These are phyloP conservation scores for Cyclotella cryptica DNA, from an alignment of 108 stramenopile genomes.

Conservation along the genomic window DNA sequence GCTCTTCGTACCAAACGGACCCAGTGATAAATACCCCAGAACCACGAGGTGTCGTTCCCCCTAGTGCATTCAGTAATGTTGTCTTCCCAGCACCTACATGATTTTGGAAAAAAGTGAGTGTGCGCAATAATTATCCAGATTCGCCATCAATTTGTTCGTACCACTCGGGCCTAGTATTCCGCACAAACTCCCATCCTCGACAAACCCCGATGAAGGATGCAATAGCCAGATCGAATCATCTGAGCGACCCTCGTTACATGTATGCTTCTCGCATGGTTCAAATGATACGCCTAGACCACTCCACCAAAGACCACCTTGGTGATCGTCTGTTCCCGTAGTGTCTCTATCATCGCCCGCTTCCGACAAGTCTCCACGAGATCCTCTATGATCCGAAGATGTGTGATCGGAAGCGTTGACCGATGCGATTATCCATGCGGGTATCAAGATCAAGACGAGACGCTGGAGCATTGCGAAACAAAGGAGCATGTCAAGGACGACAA, in stretches of 20 bases:
- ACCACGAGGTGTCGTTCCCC: constrained; percentile 36
- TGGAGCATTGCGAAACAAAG: not conserved
- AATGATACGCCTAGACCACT: constrained; percentile 46
- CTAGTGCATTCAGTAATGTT: constrained; percentile 58
- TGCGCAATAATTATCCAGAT: not conserved
- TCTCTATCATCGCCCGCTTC: not conserved
- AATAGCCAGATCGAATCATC: constrained; percentile 53
- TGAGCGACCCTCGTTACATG: constrained; percentile 11
- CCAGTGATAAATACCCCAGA: constrained; percentile 39
- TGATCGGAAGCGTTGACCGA: not conserved
- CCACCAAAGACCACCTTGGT: constrained; percentile 45
- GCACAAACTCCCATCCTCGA: constrained; percentile 68
- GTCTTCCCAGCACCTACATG: constrained; percentile 68
- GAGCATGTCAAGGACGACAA: too few relatives aligned
- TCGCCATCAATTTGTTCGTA: not conserved
- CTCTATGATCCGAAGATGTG: not conserved
- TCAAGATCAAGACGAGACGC: not conserved
- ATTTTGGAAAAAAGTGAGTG: not conserved
- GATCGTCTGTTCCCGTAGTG: not conserved
- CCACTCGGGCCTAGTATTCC: constrained; percentile 72
- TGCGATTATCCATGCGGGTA: not conserved
- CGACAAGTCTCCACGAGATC: not conserved
- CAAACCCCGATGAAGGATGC: constrained; percentile 59
- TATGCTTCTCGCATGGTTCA: constrained; percentile 12
- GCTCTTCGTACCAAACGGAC: constrained; percentile 49